Percentiles rank a stretch among this genome's conserved stretches.
These are phyloP conservation scores for Verticillium isaacii DNA, from an alignment of 2,329 filamentous ascomycete species.

Conservation along the genomic window DNA sequence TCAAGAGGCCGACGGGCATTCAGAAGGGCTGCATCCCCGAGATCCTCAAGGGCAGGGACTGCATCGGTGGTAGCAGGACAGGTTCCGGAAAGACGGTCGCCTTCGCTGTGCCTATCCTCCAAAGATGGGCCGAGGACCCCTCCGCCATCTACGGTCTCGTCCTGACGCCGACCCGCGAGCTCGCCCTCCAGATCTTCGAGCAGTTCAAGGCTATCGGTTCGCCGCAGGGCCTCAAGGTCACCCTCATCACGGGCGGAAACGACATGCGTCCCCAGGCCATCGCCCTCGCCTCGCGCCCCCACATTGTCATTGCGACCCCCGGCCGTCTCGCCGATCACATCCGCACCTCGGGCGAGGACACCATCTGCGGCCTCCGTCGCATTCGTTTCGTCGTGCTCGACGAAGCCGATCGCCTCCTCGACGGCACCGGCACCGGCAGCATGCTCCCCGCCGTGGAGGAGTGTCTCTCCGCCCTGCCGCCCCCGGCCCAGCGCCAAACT, in stretches of 20 bases:
- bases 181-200: conserved; percentile 93
- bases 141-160: conserved; percentile 86
- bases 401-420: conserved; percentile 86
- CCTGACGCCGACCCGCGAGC: conserved; percentile 83
- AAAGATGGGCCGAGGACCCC: conserved; percentile 90
- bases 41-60: conserved; percentile 86
- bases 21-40: conserved; percentile 90
- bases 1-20: conserved; percentile 85
- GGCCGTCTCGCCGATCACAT: conserved; percentile 93
- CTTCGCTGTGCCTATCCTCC: conserved; percentile 90
- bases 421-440: conserved; percentile 66
- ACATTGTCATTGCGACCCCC: conserved; percentile 91
- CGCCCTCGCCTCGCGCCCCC: conserved; percentile 73
- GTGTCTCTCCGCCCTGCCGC: conserved; percentile 77
- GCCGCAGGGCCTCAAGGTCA: conserved; percentile 78
- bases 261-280: conserved; percentile 92
- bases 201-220: conserved; percentile 92
- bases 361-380: conserved; percentile 72
- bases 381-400: conserved; percentile 87
- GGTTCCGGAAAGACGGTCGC: conserved; percentile 97
- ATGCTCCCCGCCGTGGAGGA: conserved; percentile 95
- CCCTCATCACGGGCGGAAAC: conserved; percentile 86
- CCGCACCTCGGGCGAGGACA: conserved; percentile 84
- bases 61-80: conserved; percentile 89
- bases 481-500: conserved; percentile 77